Percentiles rank a stretch among this genome's conserved stretches.
Evolutionary conservation across 2,329 filamentous ascomycete species (phyloP).

Genomic region (Neofusicoccum laricinum): DNA sequence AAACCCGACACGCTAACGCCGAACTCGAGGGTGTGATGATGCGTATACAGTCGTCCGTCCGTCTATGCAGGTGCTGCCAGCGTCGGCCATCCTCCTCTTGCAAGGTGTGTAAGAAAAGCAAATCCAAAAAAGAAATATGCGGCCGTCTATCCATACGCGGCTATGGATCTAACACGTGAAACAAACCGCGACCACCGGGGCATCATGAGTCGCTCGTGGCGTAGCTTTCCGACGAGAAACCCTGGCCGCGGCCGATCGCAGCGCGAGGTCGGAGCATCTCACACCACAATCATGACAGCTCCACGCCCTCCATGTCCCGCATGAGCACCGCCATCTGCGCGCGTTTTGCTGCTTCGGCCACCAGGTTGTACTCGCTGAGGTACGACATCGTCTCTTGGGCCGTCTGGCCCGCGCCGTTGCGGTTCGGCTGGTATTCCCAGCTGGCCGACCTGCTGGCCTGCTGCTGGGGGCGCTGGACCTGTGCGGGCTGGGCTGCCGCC

Average conservation of each 20-base stretch:
- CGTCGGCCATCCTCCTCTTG: not conserved
- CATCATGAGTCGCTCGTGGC: not conserved
- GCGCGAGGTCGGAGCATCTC: not conserved
- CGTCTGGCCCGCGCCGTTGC: constrained; percentile 32
- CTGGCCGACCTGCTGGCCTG: constrained; percentile 15
- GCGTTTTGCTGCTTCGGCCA: constrained; percentile 89
- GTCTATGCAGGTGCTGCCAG: not conserved
- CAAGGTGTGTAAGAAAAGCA: not conserved
- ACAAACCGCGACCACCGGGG: not conserved
- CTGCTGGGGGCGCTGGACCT: constrained; percentile 24
- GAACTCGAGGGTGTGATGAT: not conserved
- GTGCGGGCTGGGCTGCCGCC: constrained; percentile 24
- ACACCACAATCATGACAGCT: constrained; percentile 40
- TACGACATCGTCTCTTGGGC: constrained; percentile 57
- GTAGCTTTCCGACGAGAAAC: not conserved
- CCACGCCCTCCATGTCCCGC: constrained; percentile 76
- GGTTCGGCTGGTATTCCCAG: constrained; percentile 35
- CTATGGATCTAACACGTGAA: not conserved
- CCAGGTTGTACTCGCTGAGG: constrained; percentile 76
- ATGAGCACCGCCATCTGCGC: constrained; percentile 88
- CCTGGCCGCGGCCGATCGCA: not conserved
- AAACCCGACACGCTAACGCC: constrained; percentile 3
- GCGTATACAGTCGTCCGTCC: constrained; percentile 6
- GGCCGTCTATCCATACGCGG: constrained; percentile 3
- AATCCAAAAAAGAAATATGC: not conserved